Evolutionary conservation across 129 eudicot genomes (phyloP).

Genomic region (Saposhnikovia divaricata): DNA sequence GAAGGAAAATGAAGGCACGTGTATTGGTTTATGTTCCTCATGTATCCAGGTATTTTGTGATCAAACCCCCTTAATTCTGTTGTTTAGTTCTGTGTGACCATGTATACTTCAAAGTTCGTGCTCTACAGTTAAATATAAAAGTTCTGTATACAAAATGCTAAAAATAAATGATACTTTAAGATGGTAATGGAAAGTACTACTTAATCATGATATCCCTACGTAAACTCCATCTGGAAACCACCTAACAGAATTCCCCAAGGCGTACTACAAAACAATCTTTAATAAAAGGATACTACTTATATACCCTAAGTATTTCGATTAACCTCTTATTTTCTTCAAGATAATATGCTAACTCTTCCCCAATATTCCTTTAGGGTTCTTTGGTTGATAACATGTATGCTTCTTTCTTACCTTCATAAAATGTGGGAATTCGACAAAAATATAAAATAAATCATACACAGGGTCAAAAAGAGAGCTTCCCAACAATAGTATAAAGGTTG

Average conservation of each 20-base stretch:
- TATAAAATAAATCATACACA: no score
- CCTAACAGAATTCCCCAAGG: neutral
- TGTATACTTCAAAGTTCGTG: neutral
- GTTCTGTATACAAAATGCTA: neutral
- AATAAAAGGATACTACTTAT: neutral
- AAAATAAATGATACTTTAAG: no score
- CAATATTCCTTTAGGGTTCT: neutral
- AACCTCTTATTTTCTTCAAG: neutral
- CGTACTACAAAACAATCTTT: neutral
- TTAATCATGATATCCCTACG: neutral
- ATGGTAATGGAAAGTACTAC: neutral
- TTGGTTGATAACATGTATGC: neutral
- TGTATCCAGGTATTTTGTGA: neutral
- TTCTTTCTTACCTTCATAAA: neutral
- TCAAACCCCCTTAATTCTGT: neutral
- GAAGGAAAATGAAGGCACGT: neutral
- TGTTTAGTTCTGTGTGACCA: neutral
- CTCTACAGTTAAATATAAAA: neutral
- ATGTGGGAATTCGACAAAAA: no score
- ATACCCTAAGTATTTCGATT: neutral
- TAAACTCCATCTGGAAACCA: neutral
- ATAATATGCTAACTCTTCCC: neutral
- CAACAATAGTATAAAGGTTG: no score
- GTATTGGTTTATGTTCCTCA: neutral
- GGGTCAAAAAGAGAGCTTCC: neutral